phyloP scores from a whole-genome alignment of 202 grass and related monocot genomes.

The Setaria italica region DNA sequence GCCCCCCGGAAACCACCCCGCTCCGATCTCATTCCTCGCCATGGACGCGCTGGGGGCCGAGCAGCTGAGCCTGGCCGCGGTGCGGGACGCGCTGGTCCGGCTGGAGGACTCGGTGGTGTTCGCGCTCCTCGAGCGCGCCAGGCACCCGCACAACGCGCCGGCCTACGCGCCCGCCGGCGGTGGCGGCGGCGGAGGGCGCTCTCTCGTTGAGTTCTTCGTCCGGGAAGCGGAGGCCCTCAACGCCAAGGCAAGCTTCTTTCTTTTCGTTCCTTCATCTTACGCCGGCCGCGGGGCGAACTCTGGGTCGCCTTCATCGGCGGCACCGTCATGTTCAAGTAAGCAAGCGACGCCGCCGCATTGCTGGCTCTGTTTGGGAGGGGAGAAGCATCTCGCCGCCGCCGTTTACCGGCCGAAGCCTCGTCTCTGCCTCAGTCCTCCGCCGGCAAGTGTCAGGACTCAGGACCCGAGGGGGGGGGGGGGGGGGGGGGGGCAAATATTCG shows the following conservation, averaged over 20 bases:
- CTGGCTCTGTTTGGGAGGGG: too few species aligned
- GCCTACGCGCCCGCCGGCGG: constrained; percentile 52
- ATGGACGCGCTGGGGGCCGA: constrained; percentile 44
- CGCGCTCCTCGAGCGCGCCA: constrained; percentile 79
- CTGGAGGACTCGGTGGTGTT: constrained; percentile 96
- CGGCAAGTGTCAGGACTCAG: too few species aligned
- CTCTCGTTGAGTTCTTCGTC: constrained; percentile 72
- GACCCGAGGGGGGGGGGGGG: too few species aligned
- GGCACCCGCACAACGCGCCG: constrained; percentile 68
- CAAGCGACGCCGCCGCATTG: too few species aligned
- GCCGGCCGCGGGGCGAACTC: background rate
- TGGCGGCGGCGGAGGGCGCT: constrained; percentile 43
- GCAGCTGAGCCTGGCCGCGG: constrained; percentile 62
- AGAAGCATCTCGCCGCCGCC: too few species aligned
- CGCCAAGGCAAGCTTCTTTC: constrained; percentile 59
- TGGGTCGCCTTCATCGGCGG: too few species aligned
- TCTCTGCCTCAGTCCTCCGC: too few species aligned
- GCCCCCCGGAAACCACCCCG: background rate
- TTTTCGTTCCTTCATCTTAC: background rate
- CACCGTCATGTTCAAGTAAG: too few species aligned
- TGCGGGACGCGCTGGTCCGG: constrained; percentile 83
- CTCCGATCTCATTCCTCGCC: constrained; percentile 8
- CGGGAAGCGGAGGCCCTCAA: constrained; percentile 68
- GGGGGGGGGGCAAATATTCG: too few species aligned
- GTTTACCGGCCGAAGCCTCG: too few species aligned